Evolutionary conservation across 805 yeast species (phyloP).

Genomic region (Kluyveromyces siamensis): DNA sequence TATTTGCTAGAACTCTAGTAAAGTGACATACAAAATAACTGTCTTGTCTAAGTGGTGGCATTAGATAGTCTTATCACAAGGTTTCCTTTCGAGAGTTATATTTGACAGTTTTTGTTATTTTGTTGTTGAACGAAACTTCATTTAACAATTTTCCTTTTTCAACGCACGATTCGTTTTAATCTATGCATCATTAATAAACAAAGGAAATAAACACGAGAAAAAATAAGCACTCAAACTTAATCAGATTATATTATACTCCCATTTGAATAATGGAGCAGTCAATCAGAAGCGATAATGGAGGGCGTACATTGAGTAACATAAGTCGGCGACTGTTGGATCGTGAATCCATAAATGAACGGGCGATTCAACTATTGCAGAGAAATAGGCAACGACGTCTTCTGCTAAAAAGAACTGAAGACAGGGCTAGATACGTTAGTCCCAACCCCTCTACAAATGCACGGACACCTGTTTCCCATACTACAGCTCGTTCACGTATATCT

Average conservation of each 20-base stretch:
- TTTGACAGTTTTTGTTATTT: neutral
- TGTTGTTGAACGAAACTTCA: neutral
- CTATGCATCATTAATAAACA: neutral
- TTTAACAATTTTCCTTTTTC: neutral
- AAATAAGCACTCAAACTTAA: neutral
- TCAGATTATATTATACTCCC: neutral
- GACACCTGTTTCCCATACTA: neutral
- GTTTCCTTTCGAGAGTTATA: neutral
- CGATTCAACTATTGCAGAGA: constrained; percentile 20
- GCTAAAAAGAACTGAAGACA: constrained; percentile 8
- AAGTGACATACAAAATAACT: constrained; percentile 18
- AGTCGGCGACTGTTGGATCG: constrained; percentile 13
- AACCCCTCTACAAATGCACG: neutral
- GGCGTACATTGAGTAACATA: constrained; percentile 13
- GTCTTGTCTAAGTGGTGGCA: constrained; percentile 26
- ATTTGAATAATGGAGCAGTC: constrained; percentile 1
- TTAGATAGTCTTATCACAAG: neutral
- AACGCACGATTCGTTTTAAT: neutral
- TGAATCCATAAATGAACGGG: constrained; percentile 23
- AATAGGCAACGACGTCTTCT: constrained; percentile 22
- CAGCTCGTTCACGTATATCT: constrained; percentile 10
- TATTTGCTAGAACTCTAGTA: neutral
- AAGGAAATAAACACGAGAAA: neutral
- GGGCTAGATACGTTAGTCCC: constrained; percentile 5
- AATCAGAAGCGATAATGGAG: constrained; percentile 8